Base-by-base conservation (phyloP, 768 basidiomycete species). In the Boletus patriciae region DNA sequence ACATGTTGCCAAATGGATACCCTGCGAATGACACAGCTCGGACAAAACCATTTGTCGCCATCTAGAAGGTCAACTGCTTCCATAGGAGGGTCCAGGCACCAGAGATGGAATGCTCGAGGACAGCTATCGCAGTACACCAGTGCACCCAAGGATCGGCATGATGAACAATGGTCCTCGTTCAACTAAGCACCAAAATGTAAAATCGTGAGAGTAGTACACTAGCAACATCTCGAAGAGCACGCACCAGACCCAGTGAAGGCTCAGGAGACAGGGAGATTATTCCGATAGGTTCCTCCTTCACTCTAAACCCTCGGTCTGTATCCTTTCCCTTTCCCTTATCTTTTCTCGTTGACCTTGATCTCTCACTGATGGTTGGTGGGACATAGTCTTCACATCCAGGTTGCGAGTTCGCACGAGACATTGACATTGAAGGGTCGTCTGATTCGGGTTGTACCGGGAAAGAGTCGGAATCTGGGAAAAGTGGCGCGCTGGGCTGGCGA, bases 111-210 rank as follows among this genome's bases (percentile, higher is more conserved):
- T 8, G 94, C 93, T 61, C 89, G 78, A 36, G 96, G 92, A 70
- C 97, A 99, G 19, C 95, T 94, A 72, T 98, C 97, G 73, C 97
- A 99, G 71, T 97, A 98, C 19, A 99, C 84, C 58, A 98, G 80
- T 43, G 89, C 83, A 46, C 96, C 96, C 62, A 79, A 66, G 25
- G 87, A 91, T 64, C 87, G 85, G 70, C 90, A 93, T 18, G 90
- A 83, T 59, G 90, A 92, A 68, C 90, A 93, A 66, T 92, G 88
- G 68, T 93, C 90, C 69, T 92, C 85, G 71, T 92, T 92, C 64
- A 78, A 63, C 80, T 82, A 60, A 33, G 19, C 51, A 49, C 41
- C 48, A 50, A 45, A 47, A 36, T 29, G 44, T 23, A 36, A 50
- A 44, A 57, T 33, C 0, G 54, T 70, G 57, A 72, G 69, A 38